These are phyloP conservation scores for Metroxylon sagu DNA, from an alignment of 176 grass and related monocot species.

Conservation along the genomic window DNA sequence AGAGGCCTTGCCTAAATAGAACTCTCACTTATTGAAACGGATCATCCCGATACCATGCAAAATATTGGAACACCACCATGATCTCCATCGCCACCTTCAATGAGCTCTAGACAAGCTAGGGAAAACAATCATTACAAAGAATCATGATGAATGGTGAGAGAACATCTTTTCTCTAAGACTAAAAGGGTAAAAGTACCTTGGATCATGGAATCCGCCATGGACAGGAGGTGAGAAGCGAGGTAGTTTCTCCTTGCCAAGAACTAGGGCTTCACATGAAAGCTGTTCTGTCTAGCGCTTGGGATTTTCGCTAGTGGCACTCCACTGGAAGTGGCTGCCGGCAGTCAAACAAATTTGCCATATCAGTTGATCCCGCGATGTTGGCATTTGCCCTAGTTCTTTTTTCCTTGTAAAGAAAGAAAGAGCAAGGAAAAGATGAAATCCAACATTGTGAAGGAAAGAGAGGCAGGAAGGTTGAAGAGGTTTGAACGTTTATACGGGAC, in stretches of 20 bases:
- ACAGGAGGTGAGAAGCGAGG: constrained; percentile 4
- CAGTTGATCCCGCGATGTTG: not conserved
- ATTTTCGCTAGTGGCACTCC: constrained; percentile 9
- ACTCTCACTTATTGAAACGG: constrained; percentile 27
- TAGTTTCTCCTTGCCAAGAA: not conserved
- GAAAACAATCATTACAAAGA: constrained; percentile 2
- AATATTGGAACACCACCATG: constrained; percentile 32
- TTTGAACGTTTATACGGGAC: no score
- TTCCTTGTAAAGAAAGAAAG: no score
- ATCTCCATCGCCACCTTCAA: constrained; percentile 6
- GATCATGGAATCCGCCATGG: constrained; percentile 25
- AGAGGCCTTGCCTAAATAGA: constrained; percentile 42
- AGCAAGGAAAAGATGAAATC: no score
- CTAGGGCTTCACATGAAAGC: constrained; percentile 9
- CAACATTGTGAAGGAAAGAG: no score
- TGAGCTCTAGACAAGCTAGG: constrained; percentile 20
- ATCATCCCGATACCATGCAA: constrained; percentile 27
- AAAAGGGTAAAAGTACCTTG: constrained; percentile 13
- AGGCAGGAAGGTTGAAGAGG: no score
- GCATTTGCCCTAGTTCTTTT: not conserved
- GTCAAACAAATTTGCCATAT: constrained; percentile 28
- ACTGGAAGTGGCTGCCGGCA: constrained; percentile 18
- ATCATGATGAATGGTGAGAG: not conserved
- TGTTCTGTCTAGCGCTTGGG: not conserved
- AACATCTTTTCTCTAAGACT: not conserved